phyloP scores from a whole-genome alignment of 2,329 filamentous ascomycete genomes.

The Tolypocladium tundrense region DNA sequence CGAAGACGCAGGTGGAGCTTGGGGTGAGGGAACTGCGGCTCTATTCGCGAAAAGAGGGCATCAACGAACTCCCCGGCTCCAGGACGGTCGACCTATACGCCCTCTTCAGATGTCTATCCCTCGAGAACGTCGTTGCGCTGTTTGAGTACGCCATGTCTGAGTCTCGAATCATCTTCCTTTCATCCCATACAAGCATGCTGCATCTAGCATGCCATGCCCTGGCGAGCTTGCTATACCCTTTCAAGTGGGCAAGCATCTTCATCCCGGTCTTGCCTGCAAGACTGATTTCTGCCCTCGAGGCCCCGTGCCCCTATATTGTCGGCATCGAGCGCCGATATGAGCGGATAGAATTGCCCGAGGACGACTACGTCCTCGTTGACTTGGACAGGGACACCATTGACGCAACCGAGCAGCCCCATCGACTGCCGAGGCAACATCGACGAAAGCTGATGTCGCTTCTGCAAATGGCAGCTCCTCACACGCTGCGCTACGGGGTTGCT shows the following conservation, averaged over 20 bases:
- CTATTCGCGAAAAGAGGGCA: conserved; percentile 85
- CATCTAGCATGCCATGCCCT: conserved; percentile 87
- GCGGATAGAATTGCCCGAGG: conserved; percentile 74
- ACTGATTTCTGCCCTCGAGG: conserved; percentile 81
- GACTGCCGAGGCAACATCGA: conserved; percentile 78
- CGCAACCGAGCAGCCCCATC: conserved; percentile 65
- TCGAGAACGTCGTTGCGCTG: conserved; percentile 84
- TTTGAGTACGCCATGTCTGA: conserved; percentile 91
- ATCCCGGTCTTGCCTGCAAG: conserved; percentile 85
- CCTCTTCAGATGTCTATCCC: conserved; percentile 78
- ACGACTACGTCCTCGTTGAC: conserved; percentile 92
- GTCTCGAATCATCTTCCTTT: conserved; percentile 90
- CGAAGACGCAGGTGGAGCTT: conserved; percentile 91
- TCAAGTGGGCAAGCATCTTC: conserved; percentile 90
- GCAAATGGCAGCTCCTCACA: conserved; percentile 83
- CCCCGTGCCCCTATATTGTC: conserved; percentile 93
- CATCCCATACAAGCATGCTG: conserved; percentile 92
- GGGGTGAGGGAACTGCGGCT: conserved; percentile 80
- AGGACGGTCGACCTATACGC: conserved; percentile 88
- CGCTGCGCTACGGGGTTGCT: conserved; percentile 74
- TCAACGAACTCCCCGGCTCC: conserved; percentile 86
- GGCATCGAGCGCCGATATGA: conserved; percentile 91
- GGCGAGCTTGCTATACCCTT: conserved; percentile 73
- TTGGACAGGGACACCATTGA: conserved; percentile 86
- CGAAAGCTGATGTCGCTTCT: conserved; percentile 82